A percentile compares a stretch with the other conserved stretches of the same genome.
These are phyloP conservation scores for Saccharomyces hybrid DNA, from an alignment of 1,139 yeast genomes.

Conservation along the genomic window DNA sequence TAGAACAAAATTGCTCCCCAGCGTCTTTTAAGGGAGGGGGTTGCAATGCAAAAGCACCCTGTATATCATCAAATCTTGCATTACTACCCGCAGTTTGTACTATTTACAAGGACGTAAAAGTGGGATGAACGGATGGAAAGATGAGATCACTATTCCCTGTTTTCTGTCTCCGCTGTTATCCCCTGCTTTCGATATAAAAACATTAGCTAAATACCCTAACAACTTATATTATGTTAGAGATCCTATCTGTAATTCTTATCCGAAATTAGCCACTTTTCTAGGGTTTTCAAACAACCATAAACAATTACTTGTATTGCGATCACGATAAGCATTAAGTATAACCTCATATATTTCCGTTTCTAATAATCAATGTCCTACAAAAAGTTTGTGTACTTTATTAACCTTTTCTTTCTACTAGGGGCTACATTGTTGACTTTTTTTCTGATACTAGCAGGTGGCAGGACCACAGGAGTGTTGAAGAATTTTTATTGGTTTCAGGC, in stretches of 20 bases:
- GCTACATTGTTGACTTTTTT: conserved; percentile 48
- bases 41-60: background rate
- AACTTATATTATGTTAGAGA: background rate
- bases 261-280: background rate
- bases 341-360: background rate
- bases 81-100: background rate
- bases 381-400: conserved; percentile 20
- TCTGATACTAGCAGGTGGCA: conserved; percentile 55
- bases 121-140: background rate
- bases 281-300: background rate
- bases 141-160: background rate
- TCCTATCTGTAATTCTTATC: background rate
- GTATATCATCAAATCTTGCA: background rate
- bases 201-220: background rate
- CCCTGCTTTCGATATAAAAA: background rate
- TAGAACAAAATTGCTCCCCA: background rate
- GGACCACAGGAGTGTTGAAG: conserved; percentile 40
- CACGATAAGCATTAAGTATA: background rate
- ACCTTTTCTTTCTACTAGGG: conserved; percentile 29
- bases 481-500: conserved; percentile 64
- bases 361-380: conserved; percentile 13
- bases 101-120: background rate
- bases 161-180: background rate
- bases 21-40: background rate
- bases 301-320: background rate